Base-by-base conservation (phyloP, 2,329 filamentous ascomycete species). In the Macrophomina pseudophaseolina region DNA sequence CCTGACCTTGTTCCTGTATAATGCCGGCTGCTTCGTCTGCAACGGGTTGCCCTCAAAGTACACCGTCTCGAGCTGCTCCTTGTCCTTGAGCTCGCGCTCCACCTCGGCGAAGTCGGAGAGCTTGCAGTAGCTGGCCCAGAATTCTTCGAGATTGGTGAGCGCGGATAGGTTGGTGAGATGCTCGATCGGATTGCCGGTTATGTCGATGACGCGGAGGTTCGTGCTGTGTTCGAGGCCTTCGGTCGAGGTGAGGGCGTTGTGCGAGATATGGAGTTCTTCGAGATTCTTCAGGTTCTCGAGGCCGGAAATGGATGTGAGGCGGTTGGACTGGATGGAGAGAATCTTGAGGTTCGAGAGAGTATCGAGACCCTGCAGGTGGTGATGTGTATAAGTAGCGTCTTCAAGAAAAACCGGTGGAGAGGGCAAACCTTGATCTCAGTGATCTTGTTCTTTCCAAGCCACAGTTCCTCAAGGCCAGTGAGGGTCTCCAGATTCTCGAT, bases 391-490 rank as follows among this genome's bases (percentile, higher is more conserved):
- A 62, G 49, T 18, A 28, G 14, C 14, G 11, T 56, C 7, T 56
- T 11, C 7, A 33, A 5, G 30, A 14, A 12, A 12, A 30, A 44
- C 3, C 4, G 12, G 32, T 30, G 11, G 28, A 28, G 1, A 14
- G 16, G 33, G 64, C 52, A 33, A 68, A 84, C 90, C 70, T 87
- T 88, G 69, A 98, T 88, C 74, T 93, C 87, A 0, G 90, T 91
- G 72, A 99, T 97, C 77, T 97, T 97, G 82, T 97, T 97, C 85
- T 97, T 98, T 67, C 92, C 95, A 18, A 98, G 82, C 94, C 94
- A 98, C 16, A 97, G 84, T 77, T 97, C 89, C 76, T 96, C 90
- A n/a, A 99, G 81, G 7, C 86, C 85, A n/a, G 84, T 86, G 53
- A 98, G 82, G 1, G 86, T 86, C 48, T 95, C 91, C 38, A 99